These are phyloP conservation scores for Debaryomyces subglobosus DNA, from an alignment of 1,139 yeast species.

Conservation along the genomic window DNA sequence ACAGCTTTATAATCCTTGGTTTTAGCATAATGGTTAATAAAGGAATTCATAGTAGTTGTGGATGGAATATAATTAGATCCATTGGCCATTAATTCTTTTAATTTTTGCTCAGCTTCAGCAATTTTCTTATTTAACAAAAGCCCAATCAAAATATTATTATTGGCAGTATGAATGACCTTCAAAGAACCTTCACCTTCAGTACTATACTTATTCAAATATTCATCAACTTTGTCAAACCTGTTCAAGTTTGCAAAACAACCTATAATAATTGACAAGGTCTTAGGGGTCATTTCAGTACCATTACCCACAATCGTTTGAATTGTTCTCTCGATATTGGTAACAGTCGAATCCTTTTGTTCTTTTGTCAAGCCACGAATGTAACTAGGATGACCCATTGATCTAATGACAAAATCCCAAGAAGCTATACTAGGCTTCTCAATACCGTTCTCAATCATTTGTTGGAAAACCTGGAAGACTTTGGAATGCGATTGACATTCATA, in stretches of 20 bases:
- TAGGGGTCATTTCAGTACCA: constrained; percentile 30
- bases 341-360: constrained; percentile 19
- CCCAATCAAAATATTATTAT: constrained; percentile 43
- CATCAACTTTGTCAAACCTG: constrained; percentile 36
- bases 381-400: constrained; percentile 40
- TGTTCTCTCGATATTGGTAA: constrained; percentile 30
- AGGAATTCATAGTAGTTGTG: constrained; percentile 39
- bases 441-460: constrained; percentile 32
- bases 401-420: constrained; percentile 43
- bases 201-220: constrained; percentile 25
- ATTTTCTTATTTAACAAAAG: constrained; percentile 32
- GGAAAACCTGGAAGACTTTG: constrained; percentile 39
- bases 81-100: constrained; percentile 30
- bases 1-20: constrained; percentile 39
- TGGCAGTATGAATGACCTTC: constrained; percentile 32
- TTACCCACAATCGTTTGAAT: constrained; percentile 31
- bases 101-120: constrained; percentile 37
- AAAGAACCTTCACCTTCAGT: constrained; percentile 21
- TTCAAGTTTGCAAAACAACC: constrained; percentile 42
- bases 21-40: constrained; percentile 36
- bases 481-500: constrained; percentile 32
- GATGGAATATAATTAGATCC: constrained; percentile 36
- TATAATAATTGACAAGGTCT: constrained; percentile 34
- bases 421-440: constrained; percentile 27
- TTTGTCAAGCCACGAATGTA: constrained; percentile 21